Evolutionary conservation across 805 yeast genomes (phyloP), one percentile per base, ranked within the genome.

Genomic region (Monosporozyma servazzii): DNA sequence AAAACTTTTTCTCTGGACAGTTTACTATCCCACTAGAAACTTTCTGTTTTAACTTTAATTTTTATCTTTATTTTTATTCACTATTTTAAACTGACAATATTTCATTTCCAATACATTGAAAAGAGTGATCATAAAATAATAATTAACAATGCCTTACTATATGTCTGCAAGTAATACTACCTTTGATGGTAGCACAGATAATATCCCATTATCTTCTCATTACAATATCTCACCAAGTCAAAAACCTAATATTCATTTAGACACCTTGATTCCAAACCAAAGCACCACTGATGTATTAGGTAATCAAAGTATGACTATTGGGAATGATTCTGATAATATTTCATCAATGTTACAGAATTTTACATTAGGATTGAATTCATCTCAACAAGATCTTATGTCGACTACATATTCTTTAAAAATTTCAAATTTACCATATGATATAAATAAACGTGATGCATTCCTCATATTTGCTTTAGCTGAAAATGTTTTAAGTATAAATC

Each of bases 401-500:
- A 40, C 62, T n/a, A 57, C 60, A 15, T 66, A 56, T 44, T 40
- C 58, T 63, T 57, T 81, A 45, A 73, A 70, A 54, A 61, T 85
- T 48, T 71, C 72, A 57, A 83, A 82, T 60, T 61, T 83, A 11
- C 93, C 95, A 8, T 57, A 67, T 3, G 88, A 86, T 66, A 70
- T 85, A 29, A 66, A 86, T 2, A 56, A 74, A 36, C 76, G 93
- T 64, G 95, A 86, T 64, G 82, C 86, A 2, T 72, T 77, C 47
- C 72, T 83, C 15, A 74, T 86, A 7, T 86, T 86, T 63, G 77
- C 91, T 5, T 68, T 86, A 50, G 86, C 87, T n/a, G 68, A 73
- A 54, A 88, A 83, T 57, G 83, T 82, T 46, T 56, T 75, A 36
- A 73, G 68, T 52, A 68, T 80, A 41, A 84, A 79, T 50, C 57